These are phyloP conservation scores for Cardamine occulta DNA, from an alignment of 345 rosid species.

Conservation along the genomic window DNA sequence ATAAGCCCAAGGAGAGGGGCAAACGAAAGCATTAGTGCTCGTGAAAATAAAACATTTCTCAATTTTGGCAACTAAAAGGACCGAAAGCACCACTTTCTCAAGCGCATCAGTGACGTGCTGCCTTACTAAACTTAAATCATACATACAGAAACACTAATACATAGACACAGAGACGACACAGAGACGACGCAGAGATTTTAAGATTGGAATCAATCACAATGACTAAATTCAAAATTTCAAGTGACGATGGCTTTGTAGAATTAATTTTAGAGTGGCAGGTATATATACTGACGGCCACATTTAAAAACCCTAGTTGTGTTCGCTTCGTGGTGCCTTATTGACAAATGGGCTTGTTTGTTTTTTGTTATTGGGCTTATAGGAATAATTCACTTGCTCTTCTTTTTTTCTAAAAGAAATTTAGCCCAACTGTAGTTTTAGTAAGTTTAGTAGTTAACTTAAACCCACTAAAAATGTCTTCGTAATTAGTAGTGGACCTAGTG, in stretches of 20 bases:
- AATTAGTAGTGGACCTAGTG: neutral
- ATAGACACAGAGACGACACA: neutral
- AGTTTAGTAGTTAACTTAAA: neutral
- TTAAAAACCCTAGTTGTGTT: constrained; percentile 23
- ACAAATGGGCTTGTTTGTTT: neutral
- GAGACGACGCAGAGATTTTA: neutral
- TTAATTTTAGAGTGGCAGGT: neutral
- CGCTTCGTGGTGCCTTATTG: neutral
- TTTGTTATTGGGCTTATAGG: neutral
- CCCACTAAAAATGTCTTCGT: neutral
- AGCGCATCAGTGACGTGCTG: constrained; percentile 49
- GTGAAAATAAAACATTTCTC: neutral
- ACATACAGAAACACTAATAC: neutral
- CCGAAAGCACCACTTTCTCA: constrained; percentile 48
- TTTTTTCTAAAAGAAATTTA: neutral
- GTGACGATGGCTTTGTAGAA: neutral
- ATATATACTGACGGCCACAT: constrained; percentile 22
- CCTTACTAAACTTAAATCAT: neutral
- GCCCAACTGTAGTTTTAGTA: neutral
- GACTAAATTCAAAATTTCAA: neutral
- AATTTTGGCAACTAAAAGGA: constrained; percentile 48
- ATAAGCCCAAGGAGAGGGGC: constrained; percentile 35
- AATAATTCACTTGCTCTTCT: neutral
- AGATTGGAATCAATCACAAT: neutral
- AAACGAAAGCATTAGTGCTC: constrained; percentile 47